Conservation (phyloP, 1,139 yeast genomes). For the Candida tropicalis region DNA sequence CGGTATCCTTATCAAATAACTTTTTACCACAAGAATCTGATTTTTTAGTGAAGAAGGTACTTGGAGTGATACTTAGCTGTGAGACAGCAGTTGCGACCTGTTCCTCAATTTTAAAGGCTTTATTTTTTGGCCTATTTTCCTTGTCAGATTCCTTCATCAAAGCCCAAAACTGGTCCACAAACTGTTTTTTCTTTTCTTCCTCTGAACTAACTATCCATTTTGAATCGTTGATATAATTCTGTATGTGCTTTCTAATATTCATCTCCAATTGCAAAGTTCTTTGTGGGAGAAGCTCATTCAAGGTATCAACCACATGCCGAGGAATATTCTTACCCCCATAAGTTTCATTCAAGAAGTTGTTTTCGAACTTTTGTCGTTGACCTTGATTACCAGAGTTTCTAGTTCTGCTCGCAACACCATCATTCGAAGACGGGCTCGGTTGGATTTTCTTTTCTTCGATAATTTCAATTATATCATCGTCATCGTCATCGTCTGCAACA, state of each 20-base stretch:
- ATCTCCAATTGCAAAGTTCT: not conserved
- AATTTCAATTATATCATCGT: conserved; percentile 26
- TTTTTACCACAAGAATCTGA: not conserved
- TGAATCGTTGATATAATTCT: not conserved
- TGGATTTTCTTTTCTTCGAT: not conserved
- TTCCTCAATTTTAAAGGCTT: conserved; percentile 1
- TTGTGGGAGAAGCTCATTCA: conserved; percentile 5
- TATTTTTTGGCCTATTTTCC: conserved; percentile 3
- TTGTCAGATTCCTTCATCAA: conserved; percentile 1
- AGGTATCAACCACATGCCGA: not conserved
- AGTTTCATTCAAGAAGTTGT: not conserved
- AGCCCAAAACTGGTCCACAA: not conserved
- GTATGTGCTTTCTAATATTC: not conserved
- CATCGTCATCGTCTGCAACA: conserved; percentile 22
- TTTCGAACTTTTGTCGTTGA: not conserved
- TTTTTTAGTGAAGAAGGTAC: not conserved
- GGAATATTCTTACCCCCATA: conserved; percentile 2
- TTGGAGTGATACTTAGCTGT: not conserved
- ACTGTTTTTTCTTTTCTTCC: not conserved
- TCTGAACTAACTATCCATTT: not conserved
- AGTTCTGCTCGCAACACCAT: not conserved
- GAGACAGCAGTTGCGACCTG: not conserved
- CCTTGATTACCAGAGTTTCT: not conserved
- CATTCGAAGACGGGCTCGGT: not conserved
- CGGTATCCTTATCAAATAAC: not conserved